Evolutionary conservation across 176 grass and related monocot genomes (phyloP).

Genomic region (Elymus sibiricus): DNA sequence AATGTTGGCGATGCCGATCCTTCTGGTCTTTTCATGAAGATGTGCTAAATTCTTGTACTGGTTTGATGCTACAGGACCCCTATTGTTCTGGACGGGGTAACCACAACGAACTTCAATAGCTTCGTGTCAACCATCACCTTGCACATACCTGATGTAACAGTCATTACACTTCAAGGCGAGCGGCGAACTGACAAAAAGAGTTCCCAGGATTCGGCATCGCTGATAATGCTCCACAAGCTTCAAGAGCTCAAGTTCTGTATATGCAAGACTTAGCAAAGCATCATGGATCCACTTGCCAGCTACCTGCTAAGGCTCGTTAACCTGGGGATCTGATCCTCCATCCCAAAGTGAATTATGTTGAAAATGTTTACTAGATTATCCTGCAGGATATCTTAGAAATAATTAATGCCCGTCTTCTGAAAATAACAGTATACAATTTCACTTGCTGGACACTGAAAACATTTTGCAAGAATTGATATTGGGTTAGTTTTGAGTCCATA

Average conservation of each 20-base stretch:
- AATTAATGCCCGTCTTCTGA: background rate
- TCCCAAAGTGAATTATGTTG: background rate
- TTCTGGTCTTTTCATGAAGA: background rate
- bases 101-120: conserved; percentile 56
- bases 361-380: background rate
- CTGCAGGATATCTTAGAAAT: background rate
- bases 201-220: conserved; percentile 73
- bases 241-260: conserved; percentile 44
- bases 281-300: background rate
- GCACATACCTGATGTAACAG: conserved; percentile 60
- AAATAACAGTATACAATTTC: background rate
- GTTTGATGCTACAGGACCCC: conserved; percentile 40
- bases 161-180: conserved; percentile 63
- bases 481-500: background rate
- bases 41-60: background rate
- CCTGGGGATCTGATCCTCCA: background rate
- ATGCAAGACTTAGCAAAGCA: conserved; percentile 31
- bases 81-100: conserved; percentile 46
- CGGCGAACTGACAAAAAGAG: conserved; percentile 62
- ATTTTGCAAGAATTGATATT: background rate
- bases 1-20: conserved; percentile 1
- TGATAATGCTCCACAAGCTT: conserved; percentile 69
- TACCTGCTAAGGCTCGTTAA: conserved; percentile 10
- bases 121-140: conserved; percentile 72
- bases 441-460: conserved; percentile 3